Conservation (phyloP, 768 basidiomycete genomes). For the Phaffia tasmanica region DNA sequence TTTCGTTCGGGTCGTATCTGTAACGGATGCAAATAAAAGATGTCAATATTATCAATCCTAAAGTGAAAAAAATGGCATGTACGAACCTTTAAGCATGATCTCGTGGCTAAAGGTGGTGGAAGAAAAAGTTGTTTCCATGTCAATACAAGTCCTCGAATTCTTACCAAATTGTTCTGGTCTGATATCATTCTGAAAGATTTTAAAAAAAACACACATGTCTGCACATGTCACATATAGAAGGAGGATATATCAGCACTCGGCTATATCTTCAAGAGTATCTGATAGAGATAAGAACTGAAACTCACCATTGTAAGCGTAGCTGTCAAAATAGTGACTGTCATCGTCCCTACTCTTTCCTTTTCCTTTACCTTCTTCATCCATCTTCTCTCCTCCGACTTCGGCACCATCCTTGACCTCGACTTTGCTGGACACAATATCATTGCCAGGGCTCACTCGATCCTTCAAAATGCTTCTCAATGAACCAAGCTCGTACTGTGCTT, state of each 20-base stretch:
- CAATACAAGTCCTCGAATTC: too few relatives aligned
- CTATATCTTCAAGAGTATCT: neutral
- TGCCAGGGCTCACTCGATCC: conserved; percentile 40
- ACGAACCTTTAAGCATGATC: conserved; percentile 64
- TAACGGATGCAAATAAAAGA: neutral
- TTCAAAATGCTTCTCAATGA: conserved; percentile 36
- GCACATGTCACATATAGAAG: neutral
- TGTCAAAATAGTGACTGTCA: conserved; percentile 86
- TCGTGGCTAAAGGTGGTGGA: conserved; percentile 69
- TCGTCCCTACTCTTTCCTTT: conserved; percentile 53
- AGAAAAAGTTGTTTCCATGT: neutral
- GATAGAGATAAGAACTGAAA: neutral
- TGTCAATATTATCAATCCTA: neutral
- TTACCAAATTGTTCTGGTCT: too few relatives aligned
- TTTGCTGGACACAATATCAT: conserved; percentile 47
- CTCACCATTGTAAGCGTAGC: conserved; percentile 75
- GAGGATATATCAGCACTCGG: neutral
- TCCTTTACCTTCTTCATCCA: conserved; percentile 26
- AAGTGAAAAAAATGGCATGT: neutral
- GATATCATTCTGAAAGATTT: too few relatives aligned
- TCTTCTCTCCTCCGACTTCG: conserved; percentile 3
- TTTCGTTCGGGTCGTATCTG: conserved; percentile 80
- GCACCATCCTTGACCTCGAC: conserved; percentile 41
- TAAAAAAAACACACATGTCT: neutral
- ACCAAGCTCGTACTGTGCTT: conserved; percentile 50